These are phyloP conservation scores for Bacidia gigantensis DNA, from an alignment of 495 filamentous ascomycete genomes.

Conservation along the genomic window DNA sequence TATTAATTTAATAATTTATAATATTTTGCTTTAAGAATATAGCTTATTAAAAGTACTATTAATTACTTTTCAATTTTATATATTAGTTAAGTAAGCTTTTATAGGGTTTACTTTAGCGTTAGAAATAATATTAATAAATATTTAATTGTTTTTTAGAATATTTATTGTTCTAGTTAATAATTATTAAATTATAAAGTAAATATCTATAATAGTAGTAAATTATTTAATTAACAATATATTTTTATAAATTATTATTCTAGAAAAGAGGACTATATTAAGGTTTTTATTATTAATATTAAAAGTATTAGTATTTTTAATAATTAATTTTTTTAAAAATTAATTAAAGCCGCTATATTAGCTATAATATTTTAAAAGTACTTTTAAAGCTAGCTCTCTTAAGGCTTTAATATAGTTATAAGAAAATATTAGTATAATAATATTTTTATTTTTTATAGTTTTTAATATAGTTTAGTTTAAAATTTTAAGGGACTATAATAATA, in stretches of 20 bases:
- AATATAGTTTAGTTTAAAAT: not conserved
- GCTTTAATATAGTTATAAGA: not conserved
- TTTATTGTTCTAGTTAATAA: not conserved
- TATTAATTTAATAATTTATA: not conserved
- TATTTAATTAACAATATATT: not conserved
- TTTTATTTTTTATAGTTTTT: not conserved
- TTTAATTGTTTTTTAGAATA: not conserved
- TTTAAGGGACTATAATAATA: not conserved
- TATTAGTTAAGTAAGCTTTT: not conserved
- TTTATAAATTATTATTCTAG: not conserved
- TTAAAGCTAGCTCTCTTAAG: not conserved
- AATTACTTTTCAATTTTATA: not conserved
- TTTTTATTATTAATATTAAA: too few species aligned
- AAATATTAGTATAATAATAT: not conserved
- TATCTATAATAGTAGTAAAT: not conserved
- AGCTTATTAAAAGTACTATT: conserved; percentile 6
- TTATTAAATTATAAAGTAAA: not conserved
- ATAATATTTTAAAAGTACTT: too few species aligned
- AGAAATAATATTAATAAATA: not conserved
- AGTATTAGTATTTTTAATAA: too few species aligned
- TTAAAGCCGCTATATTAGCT: too few species aligned
- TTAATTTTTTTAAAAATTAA: too few species aligned
- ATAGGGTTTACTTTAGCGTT: not conserved
- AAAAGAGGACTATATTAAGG: not conserved
- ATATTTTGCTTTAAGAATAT: not conserved